Evolutionary conservation across 2,329 filamentous ascomycete species (phyloP).

Genomic region (Graphilbum sp.): DNA sequence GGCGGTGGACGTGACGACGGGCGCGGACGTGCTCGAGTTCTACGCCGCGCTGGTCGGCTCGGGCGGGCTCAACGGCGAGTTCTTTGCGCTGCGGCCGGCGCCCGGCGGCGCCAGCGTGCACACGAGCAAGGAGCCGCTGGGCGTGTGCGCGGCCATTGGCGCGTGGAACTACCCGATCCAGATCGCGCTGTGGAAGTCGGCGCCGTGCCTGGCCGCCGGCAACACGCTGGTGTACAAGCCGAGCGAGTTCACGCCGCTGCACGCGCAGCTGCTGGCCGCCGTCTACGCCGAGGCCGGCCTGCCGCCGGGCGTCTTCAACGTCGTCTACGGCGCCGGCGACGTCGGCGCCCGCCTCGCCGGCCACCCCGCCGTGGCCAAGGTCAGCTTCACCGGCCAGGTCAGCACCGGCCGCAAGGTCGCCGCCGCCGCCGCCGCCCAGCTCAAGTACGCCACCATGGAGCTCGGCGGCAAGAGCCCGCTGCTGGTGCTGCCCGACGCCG

Average conservation of each 20-base stretch:
- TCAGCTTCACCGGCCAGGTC: slow-evolving; percentile 77
- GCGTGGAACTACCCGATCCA: slow-evolving; percentile 25
- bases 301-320: slow-evolving; percentile 57
- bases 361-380: slow-evolving; percentile 52
- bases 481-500: slow-evolving; percentile 66
- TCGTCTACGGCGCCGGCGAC: slow-evolving; percentile 52
- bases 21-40: slow-evolving; percentile 22
- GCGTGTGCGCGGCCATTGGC: slow-evolving; percentile 18
- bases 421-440: slow-evolving; percentile 48
- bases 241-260: slow-evolving; percentile 49
- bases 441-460: slow-evolving; percentile 70
- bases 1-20: slow-evolving; percentile 54
- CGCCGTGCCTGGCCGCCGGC: slow-evolving; percentile 25
- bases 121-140: slow-evolving; percentile 19
- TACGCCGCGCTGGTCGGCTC: slow-evolving; percentile 17
- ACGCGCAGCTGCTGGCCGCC: slow-evolving; percentile 43
- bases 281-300: slow-evolving; percentile 60
- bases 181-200: slow-evolving; percentile 22
- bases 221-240: slow-evolving; percentile 56
- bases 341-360: slow-evolving; percentile 54
- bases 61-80: slow-evolving; percentile 15
- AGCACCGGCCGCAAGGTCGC: slow-evolving; percentile 58
- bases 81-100: slow-evolving; percentile 20
- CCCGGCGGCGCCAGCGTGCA: slow-evolving; percentile 28
- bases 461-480: slow-evolving; percentile 69